These are phyloP conservation scores for Chimonanthus salicifolius DNA, from an alignment of 164 flowering plant genomes.

Conservation along the genomic window DNA sequence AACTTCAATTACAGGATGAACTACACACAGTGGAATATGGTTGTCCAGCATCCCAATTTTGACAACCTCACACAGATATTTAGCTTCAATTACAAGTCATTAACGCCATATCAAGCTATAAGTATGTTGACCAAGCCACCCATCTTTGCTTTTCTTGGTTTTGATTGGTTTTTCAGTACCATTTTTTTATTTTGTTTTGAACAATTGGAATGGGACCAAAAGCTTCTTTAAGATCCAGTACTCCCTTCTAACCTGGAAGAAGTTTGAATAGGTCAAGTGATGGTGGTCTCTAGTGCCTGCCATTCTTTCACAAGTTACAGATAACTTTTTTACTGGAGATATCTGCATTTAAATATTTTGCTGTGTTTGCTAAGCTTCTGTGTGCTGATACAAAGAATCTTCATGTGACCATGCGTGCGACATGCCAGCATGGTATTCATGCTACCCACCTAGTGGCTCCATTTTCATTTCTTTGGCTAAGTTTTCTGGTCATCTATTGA, in stretches of 20 bases:
- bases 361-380: not conserved
- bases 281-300: not conserved
- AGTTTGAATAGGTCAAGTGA: not conserved
- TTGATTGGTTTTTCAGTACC: not conserved
- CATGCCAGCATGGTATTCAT: too few species aligned
- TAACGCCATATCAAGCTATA: constrained; percentile 49
- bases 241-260: not conserved
- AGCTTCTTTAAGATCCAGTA: not conserved
- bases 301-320: too few species aligned
- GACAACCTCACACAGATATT: constrained; percentile 64
- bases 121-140: constrained; percentile 37
- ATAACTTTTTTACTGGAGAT: too few species aligned
- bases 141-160: not conserved
- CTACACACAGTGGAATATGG: constrained; percentile 70
- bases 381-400: too few species aligned
- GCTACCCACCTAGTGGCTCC: not conserved
- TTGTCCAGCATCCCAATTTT: constrained; percentile 74
- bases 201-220: not conserved
- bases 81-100: constrained; percentile 66
- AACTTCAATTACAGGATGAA: constrained; percentile 74
- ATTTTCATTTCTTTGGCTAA: too few species aligned
- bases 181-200: not conserved
- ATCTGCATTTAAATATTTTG: not conserved
- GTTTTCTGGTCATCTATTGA: not conserved
- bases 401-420: too few species aligned